Evolutionary conservation across 441 rosid genomes (phyloP).

Genomic region (Bocquillonia castaneifolia): DNA sequence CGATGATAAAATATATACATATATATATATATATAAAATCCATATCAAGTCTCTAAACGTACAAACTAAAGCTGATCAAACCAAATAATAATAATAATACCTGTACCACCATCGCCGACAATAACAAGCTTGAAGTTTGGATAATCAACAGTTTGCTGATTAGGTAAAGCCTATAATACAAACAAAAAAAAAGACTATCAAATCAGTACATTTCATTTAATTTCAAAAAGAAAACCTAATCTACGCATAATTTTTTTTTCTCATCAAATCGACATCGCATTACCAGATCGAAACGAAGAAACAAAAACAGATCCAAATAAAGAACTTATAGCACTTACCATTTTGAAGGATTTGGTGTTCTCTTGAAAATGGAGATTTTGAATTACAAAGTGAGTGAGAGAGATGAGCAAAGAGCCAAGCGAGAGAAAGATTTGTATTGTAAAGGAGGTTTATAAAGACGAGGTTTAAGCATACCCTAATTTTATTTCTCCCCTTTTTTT

Average conservation of each 20-base stretch:
- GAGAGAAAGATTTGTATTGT: not conserved
- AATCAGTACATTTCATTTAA: not conserved
- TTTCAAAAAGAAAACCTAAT: not conserved
- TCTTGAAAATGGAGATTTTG: not conserved
- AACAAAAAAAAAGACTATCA: not conserved
- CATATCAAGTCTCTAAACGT: not conserved
- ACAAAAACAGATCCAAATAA: not conserved
- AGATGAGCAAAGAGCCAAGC: not conserved
- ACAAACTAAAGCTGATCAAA: not conserved
- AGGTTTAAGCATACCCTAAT: slow-evolving; percentile 34
- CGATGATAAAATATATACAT: not conserved
- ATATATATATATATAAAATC: no score
- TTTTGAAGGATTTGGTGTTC: no score
- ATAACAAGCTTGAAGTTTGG: slow-evolving; percentile 61
- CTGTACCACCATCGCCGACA: slow-evolving; percentile 64
- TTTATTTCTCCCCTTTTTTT: no score
- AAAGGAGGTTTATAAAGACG: slow-evolving; percentile 25
- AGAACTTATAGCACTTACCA: not conserved
- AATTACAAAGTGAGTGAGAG: not conserved
- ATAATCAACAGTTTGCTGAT: slow-evolving; percentile 48
- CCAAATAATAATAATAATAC: slow-evolving; percentile 13
- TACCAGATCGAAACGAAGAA: not conserved
- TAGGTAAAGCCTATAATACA: slow-evolving; percentile 41
- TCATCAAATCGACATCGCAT: not conserved
- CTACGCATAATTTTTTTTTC: not conserved